A percentile compares a stretch with the other conserved stretches of the same genome.
Conservation (phyloP, 331 rosid species). For the Rosa hybrid region DNA sequence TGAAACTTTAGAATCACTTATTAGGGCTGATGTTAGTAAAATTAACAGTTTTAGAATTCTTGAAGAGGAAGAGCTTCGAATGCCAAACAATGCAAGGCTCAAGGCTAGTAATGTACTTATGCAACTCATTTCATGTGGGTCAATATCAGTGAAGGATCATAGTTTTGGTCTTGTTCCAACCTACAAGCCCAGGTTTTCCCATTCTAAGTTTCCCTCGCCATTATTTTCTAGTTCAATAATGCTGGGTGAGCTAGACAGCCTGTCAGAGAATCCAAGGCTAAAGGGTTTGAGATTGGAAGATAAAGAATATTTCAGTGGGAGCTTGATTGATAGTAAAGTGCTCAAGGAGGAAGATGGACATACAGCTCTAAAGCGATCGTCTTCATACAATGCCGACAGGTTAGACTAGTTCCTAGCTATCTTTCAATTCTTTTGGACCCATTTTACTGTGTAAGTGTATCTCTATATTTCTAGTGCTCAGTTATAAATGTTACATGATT, state of each 20-base stretch:
- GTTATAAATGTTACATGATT: background rate
- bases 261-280: conserved; percentile 62
- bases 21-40: conserved; percentile 84
- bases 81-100: conserved; percentile 60
- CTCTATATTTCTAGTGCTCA: background rate
- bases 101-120: conserved; percentile 69
- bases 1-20: conserved; percentile 81
- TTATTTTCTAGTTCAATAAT: conserved; percentile 59
- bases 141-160: conserved; percentile 76
- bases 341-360: conserved; percentile 51
- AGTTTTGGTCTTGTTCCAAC: conserved; percentile 76
- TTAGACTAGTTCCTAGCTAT: conserved; percentile 33
- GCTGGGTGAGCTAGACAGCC: conserved; percentile 69
- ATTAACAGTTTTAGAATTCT: conserved; percentile 76
- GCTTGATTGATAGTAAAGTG: conserved; percentile 68
- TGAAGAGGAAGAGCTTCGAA: conserved; percentile 60
- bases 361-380: conserved; percentile 65
- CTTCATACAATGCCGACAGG: conserved; percentile 85
- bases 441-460: background rate
- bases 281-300: conserved; percentile 69
- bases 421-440: conserved; percentile 18
- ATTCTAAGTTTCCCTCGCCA: conserved; percentile 71
- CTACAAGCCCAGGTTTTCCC: conserved; percentile 61
- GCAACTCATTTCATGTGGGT: conserved; percentile 91
- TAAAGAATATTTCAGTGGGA: conserved; percentile 87